phyloP scores from a whole-genome alignment of 2,329 filamentous ascomycete genomes.

The Grosmannia serpens region DNA sequence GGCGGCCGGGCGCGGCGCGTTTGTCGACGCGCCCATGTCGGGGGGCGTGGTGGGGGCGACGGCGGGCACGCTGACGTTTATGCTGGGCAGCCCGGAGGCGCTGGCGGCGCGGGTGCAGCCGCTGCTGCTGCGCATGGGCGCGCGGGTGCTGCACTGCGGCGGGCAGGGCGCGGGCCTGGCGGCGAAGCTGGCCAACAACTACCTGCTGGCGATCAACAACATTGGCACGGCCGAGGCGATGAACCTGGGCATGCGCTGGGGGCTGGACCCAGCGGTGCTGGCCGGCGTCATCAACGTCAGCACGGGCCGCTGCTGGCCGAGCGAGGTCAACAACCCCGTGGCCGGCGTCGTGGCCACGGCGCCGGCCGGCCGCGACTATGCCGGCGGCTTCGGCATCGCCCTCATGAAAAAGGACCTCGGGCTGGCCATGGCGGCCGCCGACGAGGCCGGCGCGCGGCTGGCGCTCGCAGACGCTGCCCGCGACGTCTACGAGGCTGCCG shows the following conservation, averaged over 20 bases:
- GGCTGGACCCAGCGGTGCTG: constrained; percentile 52
- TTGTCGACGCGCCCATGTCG: constrained; percentile 94
- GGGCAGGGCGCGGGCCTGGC: constrained; percentile 74
- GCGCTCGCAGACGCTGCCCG: constrained; percentile 52
- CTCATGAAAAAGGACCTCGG: constrained; percentile 74
- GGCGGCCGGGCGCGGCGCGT: constrained; percentile 40
- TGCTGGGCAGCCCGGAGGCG: constrained; percentile 63
- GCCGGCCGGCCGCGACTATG: constrained; percentile 65
- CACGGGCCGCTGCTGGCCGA: constrained; percentile 93
- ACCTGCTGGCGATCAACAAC: constrained; percentile 88
- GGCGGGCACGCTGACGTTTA: constrained; percentile 85
- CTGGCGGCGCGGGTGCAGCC: constrained; percentile 54
- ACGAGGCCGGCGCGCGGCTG: constrained; percentile 54
- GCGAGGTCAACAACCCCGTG: constrained; percentile 91
- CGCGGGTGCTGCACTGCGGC: constrained; percentile 76
- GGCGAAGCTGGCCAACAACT: constrained; percentile 95
- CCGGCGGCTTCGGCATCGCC: constrained; percentile 63
- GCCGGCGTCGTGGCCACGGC: constrained; percentile 67
- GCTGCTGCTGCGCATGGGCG: constrained; percentile 72
- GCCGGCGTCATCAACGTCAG: constrained; percentile 84
- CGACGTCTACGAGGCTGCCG: constrained; percentile 56
- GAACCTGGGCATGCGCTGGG: constrained; percentile 51
- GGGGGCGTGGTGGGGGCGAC: constrained; percentile 86
- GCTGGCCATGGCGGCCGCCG: constrained; percentile 60
- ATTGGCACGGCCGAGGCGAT: constrained; percentile 57